Base-by-base conservation (phyloP, 169 alveolate genomes). In the Plasmodium cynomolgi region DNA sequence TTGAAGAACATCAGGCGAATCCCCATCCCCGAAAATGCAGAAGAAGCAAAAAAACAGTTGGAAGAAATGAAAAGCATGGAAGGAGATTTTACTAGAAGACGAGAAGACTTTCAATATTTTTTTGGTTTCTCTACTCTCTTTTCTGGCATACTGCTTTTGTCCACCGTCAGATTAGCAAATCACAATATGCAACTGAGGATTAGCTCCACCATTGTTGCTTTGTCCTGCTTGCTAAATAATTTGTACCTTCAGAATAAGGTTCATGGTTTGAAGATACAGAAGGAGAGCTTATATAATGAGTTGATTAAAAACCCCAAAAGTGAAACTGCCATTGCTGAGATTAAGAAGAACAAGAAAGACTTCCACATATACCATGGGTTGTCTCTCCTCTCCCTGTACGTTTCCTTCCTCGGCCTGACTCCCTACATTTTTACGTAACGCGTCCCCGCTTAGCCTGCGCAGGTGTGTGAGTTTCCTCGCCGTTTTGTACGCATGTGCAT, bases 81-180 rank as follows among this genome's bases (percentile, higher is more conserved):
- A 88, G 81, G 74, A 7, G 88, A 54, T 77, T 88, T 79, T 62
- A 75, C 34, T n/a, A 88, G 88, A 79, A 88, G 93, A 58, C 75
- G 72, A 77, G 39, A 37, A 54, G 93, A 88, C 34, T 88, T 88
- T 58, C 80, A 58, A 58, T 88, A 56, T 79, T 88, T 88, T 88
- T 88, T 88, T 79, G 81, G 93, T 31, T 88, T 88, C 15, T 77
- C 93, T n/a, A 88, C 93, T n/a, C 31, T 88, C 13, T 88, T 88
- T 79, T 88, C 93, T 20, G 82, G 93, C 47, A 74, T 88, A 8
- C 71, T 88, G 29, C 81, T 88, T 50, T 58, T 88, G 44, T 54
- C 88, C 17, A 88, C 93, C n/a, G 93, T 88, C 41, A 88, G 34
- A 62, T 31, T 88, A 7, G 93, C 93, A 31, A 79, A 77, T 11